A percentile compares a stretch with the other conserved stretches of the same genome.
Conservation (phyloP, 768 basidiomycete species). For the Tulasnella sp. region DNA sequence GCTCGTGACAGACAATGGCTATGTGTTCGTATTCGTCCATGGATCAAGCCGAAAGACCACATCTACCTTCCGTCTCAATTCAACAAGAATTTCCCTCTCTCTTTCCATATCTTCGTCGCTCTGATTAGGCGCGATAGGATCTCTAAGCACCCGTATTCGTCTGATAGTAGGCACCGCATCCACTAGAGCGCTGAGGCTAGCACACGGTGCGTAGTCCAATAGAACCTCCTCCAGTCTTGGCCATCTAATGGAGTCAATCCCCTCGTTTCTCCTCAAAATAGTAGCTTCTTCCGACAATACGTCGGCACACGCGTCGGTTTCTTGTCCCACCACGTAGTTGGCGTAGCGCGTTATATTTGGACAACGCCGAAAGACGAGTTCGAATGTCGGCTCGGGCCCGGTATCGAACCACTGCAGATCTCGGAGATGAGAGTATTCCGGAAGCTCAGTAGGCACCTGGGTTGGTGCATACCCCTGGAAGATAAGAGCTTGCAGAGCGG, state of each 20-base stretch:
- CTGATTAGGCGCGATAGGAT: background rate
- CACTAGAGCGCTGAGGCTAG: background rate
- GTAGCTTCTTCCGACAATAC: background rate
- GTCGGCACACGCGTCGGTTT: background rate
- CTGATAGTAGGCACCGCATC: background rate
- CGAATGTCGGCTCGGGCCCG: background rate
- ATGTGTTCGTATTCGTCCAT: background rate
- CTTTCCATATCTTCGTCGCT: background rate
- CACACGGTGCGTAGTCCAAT: background rate
- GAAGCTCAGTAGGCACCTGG: background rate
- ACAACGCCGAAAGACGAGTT: background rate
- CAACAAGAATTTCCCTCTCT: background rate
- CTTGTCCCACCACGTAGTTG: background rate
- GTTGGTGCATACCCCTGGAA: background rate
- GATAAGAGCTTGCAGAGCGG: background rate
- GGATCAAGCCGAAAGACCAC: background rate
- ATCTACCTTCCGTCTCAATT: background rate
- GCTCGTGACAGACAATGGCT: too few relatives aligned
- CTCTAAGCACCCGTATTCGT: background rate
- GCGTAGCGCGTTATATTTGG: background rate
- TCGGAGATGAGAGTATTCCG: background rate
- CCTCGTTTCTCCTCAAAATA: background rate
- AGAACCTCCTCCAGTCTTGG: background rate
- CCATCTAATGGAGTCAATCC: background rate
- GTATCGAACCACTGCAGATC: background rate